Base-by-base conservation (phyloP, 768 basidiomycete genomes). In the Podaxis sp. region DNA sequence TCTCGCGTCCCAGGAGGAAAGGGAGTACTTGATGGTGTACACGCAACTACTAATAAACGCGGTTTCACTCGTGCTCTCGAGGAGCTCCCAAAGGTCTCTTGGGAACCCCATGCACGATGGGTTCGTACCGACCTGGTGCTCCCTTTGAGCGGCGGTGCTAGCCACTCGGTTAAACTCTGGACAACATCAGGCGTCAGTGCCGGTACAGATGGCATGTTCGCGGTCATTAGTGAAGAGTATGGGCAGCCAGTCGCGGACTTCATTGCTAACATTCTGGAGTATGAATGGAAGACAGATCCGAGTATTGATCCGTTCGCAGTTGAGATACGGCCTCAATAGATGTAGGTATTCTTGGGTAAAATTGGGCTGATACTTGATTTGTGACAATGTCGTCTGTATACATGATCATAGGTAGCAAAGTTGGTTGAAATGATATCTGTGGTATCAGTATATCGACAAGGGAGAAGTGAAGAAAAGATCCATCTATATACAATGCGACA, bases 131-230 rank as follows among this genome's bases (percentile, higher is more conserved):
- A 52, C 18, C 32, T 60, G n/a, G 5, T 28, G 5, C 25, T 60
- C 18, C 59, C 59, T 53, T 27, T 59, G 16, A 18, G 40, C 7
- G 14, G 3, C 9, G 37, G 25, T 16, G 21, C 23, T 5, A 14
- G 6, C 0, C 74, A 73, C 0, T 77, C 79, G 64, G 79, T 76
- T 7, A 81, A 81, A 61, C 68, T 80, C 21, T 82, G 79, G 79
- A 77, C 78, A 3, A 76, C 77, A 5, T 79, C 79, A 0, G 81
- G 81, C 0, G 74, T 82, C 28, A 76, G 72, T 56, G 79, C 80
- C 32, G 79, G 79, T n/a, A 70, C 75, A 21, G 77, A 79, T 64
- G 66, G 70, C 14, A 71, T 67, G 11, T 72, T 78, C 55, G 75
- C 73, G 9, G 76, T 74, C 65, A 72, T 77, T 40, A 71, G 62